Evolutionary conservation across 805 yeast species (phyloP).

Genomic region (Scheffersomyces spartinae): DNA sequence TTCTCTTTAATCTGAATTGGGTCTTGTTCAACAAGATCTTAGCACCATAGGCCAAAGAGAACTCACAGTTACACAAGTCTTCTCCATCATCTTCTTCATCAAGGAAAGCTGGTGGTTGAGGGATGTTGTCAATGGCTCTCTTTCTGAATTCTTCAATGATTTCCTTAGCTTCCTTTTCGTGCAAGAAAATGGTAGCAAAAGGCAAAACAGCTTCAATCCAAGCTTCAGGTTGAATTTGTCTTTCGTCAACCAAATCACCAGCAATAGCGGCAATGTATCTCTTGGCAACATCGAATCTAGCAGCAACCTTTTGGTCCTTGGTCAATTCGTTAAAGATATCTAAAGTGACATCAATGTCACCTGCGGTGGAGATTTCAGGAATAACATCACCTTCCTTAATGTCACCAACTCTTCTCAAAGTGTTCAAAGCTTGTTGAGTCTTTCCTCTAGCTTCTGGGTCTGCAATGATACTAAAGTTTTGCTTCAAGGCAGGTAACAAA

Average conservation of each 20-base stretch:
- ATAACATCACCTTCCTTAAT: conserved; percentile 57
- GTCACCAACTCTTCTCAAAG: conserved; percentile 72
- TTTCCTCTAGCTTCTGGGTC: conserved; percentile 93
- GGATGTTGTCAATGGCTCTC: conserved; percentile 40
- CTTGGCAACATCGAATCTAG: conserved; percentile 70
- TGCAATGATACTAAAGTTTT: conserved; percentile 81
- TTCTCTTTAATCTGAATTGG: conserved; percentile 73
- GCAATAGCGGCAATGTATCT: conserved; percentile 53
- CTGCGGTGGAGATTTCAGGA: conserved; percentile 42
- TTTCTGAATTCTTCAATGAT: conserved; percentile 38
- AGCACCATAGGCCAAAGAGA: conserved; percentile 94
- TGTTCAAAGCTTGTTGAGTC: conserved; percentile 77
- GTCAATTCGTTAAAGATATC: conserved; percentile 36
- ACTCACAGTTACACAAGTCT: conserved; percentile 87
- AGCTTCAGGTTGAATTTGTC: conserved; percentile 8
- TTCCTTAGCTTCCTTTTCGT: conserved; percentile 36
- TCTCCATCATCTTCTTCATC: conserved; percentile 69
- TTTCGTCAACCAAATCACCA: conserved; percentile 26
- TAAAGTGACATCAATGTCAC: conserved; percentile 34
- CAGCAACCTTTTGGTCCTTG: conserved; percentile 48
- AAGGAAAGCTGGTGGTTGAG: conserved; percentile 35
- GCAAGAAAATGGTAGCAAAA: conserved; percentile 92
- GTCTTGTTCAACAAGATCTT: conserved; percentile 95
- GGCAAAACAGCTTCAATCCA: conserved; percentile 46
- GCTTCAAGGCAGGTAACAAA: conserved; percentile 83